These are phyloP conservation scores for Ustulina deusta DNA, from an alignment of 2,329 filamentous ascomycete genomes.

Conservation along the genomic window DNA sequence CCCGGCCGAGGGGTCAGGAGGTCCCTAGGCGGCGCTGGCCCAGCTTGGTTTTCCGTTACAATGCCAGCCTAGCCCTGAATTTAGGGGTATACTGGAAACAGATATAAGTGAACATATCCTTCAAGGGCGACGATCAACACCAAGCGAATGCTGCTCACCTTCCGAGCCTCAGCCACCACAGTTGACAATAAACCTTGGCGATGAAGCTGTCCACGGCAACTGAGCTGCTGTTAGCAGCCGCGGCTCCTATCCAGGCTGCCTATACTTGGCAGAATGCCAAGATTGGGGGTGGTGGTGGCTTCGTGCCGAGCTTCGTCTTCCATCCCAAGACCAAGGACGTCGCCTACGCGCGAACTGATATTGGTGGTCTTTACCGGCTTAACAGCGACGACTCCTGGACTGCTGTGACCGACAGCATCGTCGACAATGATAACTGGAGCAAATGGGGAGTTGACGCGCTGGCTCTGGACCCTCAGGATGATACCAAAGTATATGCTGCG, in stretches of 20 bases:
- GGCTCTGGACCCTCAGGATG: conserved; percentile 66
- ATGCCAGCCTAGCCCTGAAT: conserved; percentile 2
- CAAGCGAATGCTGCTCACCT: conserved; percentile 24
- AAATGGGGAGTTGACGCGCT: conserved; percentile 69
- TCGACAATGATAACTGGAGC: conserved; percentile 61
- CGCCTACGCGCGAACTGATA: conserved; percentile 68
- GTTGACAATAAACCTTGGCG: conserved; percentile 33
- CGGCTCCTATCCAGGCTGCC: conserved; percentile 49
- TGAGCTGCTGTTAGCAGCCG: conserved; percentile 39
- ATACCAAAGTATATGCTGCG: conserved; percentile 65
- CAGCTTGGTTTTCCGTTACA: not conserved
- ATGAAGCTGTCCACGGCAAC: conserved; percentile 44
- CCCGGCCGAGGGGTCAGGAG: conserved; percentile 8
- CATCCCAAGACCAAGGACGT: conserved; percentile 63
- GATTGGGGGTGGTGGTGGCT: conserved; percentile 69
- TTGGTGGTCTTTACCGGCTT: conserved; percentile 67
- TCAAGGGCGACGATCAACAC: conserved; percentile 27
- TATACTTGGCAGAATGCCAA: conserved; percentile 62
- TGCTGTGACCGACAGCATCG: conserved; percentile 61
- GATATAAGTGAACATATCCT: conserved; percentile 28
- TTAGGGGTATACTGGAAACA: conserved; percentile 15
- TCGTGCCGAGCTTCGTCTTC: conserved; percentile 68
- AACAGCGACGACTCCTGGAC: conserved; percentile 69
- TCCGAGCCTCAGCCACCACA: conserved; percentile 27
- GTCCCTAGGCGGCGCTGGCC: not conserved